These are phyloP conservation scores for Zymoseptoria tritici DNA, from an alignment of 2,329 filamentous ascomycete genomes.

Conservation along the genomic window DNA sequence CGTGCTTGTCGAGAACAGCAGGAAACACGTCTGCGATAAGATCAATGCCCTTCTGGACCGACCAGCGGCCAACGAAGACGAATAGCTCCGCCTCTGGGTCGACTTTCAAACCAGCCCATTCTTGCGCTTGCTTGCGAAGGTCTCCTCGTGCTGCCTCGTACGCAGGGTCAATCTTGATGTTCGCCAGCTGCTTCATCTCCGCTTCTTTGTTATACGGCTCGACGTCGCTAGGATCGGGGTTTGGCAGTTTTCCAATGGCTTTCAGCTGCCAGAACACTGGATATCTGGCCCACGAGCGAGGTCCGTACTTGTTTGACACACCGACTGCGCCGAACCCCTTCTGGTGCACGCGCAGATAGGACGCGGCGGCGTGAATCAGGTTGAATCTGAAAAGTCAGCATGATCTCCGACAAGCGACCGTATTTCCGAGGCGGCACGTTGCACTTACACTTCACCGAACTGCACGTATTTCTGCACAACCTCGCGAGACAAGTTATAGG, in stretches of 20 bases:
- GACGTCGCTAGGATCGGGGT: constrained; percentile 57
- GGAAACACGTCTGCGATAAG: constrained; percentile 60
- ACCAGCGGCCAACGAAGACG: constrained; percentile 60
- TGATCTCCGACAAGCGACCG: not conserved
- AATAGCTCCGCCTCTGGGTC: constrained; percentile 54
- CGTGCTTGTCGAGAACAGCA: constrained; percentile 50
- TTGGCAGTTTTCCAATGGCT: constrained; percentile 53
- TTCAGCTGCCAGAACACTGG: constrained; percentile 59
- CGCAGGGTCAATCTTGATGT: constrained; percentile 44
- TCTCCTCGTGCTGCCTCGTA: constrained; percentile 46
- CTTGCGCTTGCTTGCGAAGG: constrained; percentile 54
- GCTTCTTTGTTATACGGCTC: constrained; percentile 45
- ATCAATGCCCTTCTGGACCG: constrained; percentile 58
- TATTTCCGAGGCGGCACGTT: not conserved
- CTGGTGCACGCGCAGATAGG: constrained; percentile 56
- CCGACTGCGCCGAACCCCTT: constrained; percentile 59
- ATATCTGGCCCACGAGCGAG: constrained; percentile 55
- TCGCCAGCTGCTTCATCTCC: constrained; percentile 38
- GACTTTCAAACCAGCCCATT: constrained; percentile 55
- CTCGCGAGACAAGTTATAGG: constrained; percentile 53
- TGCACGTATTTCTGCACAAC: constrained; percentile 53
- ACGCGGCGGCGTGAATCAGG: constrained; percentile 51
- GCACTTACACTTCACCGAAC: constrained; percentile 51
- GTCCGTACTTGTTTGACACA: constrained; percentile 59
- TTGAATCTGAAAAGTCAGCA: constrained; percentile 41